Evolutionary conservation across 352 stramenopile genomes (phyloP).

Genomic region (Pilasporangium apinafurcum): DNA sequence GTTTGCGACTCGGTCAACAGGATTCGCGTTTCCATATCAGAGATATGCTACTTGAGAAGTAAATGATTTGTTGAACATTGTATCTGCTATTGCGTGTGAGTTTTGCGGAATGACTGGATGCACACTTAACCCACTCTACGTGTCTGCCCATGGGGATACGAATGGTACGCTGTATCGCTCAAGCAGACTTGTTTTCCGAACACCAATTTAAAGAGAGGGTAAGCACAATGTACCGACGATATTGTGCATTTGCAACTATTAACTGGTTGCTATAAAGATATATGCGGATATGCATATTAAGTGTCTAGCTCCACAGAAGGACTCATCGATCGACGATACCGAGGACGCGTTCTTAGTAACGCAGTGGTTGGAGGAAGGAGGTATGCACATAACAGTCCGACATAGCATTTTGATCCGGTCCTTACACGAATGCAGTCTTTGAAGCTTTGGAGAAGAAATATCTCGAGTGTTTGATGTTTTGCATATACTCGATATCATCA

Average conservation of each 20-base stretch:
- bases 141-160: too few relatives aligned
- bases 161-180: too few relatives aligned
- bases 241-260: too few relatives aligned
- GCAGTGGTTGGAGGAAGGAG: constrained; percentile 33
- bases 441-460: constrained; percentile 33
- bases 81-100: too few relatives aligned
- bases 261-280: constrained; percentile 11
- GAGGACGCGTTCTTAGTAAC: constrained; percentile 20
- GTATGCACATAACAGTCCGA: constrained; percentile 1
- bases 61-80: constrained; percentile 1
- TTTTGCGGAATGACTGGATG: too few relatives aligned
- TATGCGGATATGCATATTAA: constrained; percentile 39
- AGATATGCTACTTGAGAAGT: constrained; percentile 43
- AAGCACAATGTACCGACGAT: too few relatives aligned
- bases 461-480: constrained; percentile 21
- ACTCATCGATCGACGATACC: constrained; percentile 8
- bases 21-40: constrained; percentile 36
- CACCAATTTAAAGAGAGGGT: too few relatives aligned
- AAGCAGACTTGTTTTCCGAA: too few relatives aligned
- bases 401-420: background rate
- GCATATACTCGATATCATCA: constrained; percentile 18
- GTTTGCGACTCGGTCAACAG: constrained; percentile 8
- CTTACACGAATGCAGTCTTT: constrained; percentile 13
- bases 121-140: too few relatives aligned
- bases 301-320: constrained; percentile 21